A percentile compares a stretch with the other conserved stretches of the same genome.
These are phyloP conservation scores for Reticulascus tulasneorum DNA, from an alignment of 2,329 filamentous ascomycete genomes.

Conservation along the genomic window DNA sequence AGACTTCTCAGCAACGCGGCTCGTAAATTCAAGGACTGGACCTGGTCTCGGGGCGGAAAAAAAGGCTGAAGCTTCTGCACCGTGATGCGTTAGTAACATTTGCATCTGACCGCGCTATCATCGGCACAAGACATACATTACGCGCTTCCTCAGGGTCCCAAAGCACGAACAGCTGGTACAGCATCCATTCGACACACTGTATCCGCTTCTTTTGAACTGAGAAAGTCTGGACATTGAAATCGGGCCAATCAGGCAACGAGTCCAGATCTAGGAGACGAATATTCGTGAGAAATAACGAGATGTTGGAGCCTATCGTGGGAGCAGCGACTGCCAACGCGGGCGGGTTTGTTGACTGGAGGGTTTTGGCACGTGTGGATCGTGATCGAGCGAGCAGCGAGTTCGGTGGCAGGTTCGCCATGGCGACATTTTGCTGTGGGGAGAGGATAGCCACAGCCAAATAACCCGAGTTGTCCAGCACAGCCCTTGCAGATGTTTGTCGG, in stretches of 20 bases:
- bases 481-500: too few species aligned
- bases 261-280: constrained; percentile 80
- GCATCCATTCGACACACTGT: constrained; percentile 79
- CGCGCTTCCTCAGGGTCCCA: constrained; percentile 77
- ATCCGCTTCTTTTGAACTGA: constrained; percentile 79
- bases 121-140: constrained; percentile 49
- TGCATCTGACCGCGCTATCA: neutral
- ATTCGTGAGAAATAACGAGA: constrained; percentile 75
- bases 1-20: constrained; percentile 77
- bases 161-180: constrained; percentile 81
- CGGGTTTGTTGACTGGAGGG: constrained; percentile 13
- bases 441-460: too few species aligned
- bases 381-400: constrained; percentile 25
- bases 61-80: constrained; percentile 78
- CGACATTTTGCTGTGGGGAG: constrained; percentile 21
- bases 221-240: constrained; percentile 67
- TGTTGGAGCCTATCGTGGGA: constrained; percentile 44
- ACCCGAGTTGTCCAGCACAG: too few species aligned
- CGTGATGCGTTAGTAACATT: neutral
- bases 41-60: constrained; percentile 84
- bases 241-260: constrained; percentile 72
- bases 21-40: constrained; percentile 87
- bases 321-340: constrained; percentile 6
- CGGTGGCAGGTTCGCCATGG: constrained; percentile 26
- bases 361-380: constrained; percentile 17